Percentiles rank a stretch among this genome's conserved stretches.
Conservation (phyloP, 306 rosid species). For the Geum urbanum region DNA sequence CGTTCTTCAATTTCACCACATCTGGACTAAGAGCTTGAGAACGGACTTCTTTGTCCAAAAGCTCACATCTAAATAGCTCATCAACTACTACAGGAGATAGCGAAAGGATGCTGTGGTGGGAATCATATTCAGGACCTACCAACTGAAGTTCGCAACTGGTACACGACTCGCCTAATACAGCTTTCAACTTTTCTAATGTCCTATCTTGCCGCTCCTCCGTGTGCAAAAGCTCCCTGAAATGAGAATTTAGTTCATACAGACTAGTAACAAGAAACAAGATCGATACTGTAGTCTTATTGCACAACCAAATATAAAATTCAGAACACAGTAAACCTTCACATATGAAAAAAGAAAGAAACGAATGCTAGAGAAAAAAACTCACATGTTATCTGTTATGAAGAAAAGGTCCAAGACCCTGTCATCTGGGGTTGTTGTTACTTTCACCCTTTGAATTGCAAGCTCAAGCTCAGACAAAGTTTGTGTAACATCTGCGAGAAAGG, state of each 20-base stretch:
- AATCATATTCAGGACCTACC: conserved; percentile 57
- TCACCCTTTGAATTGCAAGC: conserved; percentile 65
- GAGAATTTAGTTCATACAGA: conserved; percentile 13
- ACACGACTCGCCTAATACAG: conserved; percentile 53
- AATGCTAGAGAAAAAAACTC: conserved; percentile 25
- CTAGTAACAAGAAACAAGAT: not conserved
- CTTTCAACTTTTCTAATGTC: conserved; percentile 42
- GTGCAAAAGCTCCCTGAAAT: conserved; percentile 61
- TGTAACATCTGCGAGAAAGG: conserved; percentile 51
- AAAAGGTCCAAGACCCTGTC: conserved; percentile 73
- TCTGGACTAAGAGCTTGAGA: conserved; percentile 65
- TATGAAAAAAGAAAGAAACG: not conserved
- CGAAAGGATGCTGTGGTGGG: conserved; percentile 47
- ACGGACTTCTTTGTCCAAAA: conserved; percentile 40
- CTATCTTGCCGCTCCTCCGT: conserved; percentile 57
- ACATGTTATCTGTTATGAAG: conserved; percentile 71
- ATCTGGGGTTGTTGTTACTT: conserved; percentile 80
- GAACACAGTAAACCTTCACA: not conserved
- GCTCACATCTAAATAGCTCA: conserved; percentile 53
- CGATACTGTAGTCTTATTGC: conserved; percentile 12
- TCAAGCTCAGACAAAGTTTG: conserved; percentile 59
- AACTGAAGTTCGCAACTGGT: conserved; percentile 60
- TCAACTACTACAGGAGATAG: conserved; percentile 47
- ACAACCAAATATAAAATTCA: not conserved
- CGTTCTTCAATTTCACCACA: conserved; percentile 52